phyloP scores from a whole-genome alignment of 805 yeast species.

The Pachysolen tannophilus region DNA sequence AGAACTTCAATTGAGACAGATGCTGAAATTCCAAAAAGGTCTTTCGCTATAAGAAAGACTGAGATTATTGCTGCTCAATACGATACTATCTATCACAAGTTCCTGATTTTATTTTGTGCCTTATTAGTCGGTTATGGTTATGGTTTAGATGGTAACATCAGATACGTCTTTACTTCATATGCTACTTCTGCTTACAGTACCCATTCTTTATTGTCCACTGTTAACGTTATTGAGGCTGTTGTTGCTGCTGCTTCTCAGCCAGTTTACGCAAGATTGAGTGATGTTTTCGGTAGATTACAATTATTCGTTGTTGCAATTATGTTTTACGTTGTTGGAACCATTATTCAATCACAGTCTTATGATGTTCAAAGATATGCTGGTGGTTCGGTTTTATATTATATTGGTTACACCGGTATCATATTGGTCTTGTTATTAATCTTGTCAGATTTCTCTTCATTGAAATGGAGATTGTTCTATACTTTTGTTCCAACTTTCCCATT shows the following conservation, averaged over 20 bases:
- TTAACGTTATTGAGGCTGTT: slow-evolving; percentile 49
- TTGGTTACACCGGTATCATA: slow-evolving; percentile 59
- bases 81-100: no score
- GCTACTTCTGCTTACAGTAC: slow-evolving; percentile 47
- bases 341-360: slow-evolving; percentile 53
- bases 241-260: slow-evolving; percentile 64
- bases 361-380: slow-evolving; percentile 53
- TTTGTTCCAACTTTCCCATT: slow-evolving; percentile 65
- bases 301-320: slow-evolving; percentile 39
- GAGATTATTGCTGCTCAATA: no score
- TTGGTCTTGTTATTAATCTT: slow-evolving; percentile 48
- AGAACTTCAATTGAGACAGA: no score
- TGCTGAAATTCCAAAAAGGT: no score
- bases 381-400: slow-evolving; percentile 47
- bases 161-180: slow-evolving; percentile 40
- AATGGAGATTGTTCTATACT: slow-evolving; percentile 62
- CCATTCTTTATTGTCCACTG: slow-evolving; percentile 52
- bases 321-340: slow-evolving; percentile 55
- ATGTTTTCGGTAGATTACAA: slow-evolving; percentile 58
- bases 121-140: slow-evolving; percentile 52
- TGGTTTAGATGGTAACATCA: slow-evolving; percentile 46
- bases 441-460: slow-evolving; percentile 61
- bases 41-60: no score
- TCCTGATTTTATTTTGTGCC: slow-evolving; percentile 39
- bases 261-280: slow-evolving; percentile 54